These are phyloP conservation scores for Berkeleyomyces rouxiae DNA, from an alignment of 2,329 filamentous ascomycete species.

Conservation along the genomic window DNA sequence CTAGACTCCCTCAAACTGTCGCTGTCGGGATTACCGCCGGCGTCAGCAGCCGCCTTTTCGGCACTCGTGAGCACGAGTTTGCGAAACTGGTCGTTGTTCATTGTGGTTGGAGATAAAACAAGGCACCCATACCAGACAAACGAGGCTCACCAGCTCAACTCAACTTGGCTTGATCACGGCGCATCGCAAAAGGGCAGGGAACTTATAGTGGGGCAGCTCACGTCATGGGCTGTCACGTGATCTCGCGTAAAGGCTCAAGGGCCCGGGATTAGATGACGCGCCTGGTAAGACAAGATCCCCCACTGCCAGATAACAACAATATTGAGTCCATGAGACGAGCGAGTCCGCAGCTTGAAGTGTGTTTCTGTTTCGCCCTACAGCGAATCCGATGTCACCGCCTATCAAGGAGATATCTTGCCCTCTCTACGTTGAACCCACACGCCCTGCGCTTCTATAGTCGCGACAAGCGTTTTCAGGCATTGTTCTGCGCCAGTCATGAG, in stretches of 20 bases:
- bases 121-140: too few species aligned
- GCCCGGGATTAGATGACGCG: background rate
- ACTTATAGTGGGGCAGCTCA: constrained; percentile 1
- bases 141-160: too few species aligned
- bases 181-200: background rate
- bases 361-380: background rate
- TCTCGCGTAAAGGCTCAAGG: constrained; percentile 1
- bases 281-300: background rate
- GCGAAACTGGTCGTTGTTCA: constrained; percentile 96
- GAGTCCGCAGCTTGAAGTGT: too few species aligned
- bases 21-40: background rate
- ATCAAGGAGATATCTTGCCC: background rate
- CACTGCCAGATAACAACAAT: background rate
- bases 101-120: constrained; percentile 22
- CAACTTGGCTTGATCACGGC: background rate
- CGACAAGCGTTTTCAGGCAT: background rate
- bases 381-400: background rate
- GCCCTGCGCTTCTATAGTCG: background rate
- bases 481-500: background rate
- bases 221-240: constrained; percentile 5
- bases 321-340: too few species aligned
- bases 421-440: background rate
- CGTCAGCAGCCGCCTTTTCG: constrained; percentile 22
- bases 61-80: constrained; percentile 47
- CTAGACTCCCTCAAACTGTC: background rate